Evolutionary conservation across 805 yeast genomes (phyloP).

Genomic region (Saturnispora silvae): DNA sequence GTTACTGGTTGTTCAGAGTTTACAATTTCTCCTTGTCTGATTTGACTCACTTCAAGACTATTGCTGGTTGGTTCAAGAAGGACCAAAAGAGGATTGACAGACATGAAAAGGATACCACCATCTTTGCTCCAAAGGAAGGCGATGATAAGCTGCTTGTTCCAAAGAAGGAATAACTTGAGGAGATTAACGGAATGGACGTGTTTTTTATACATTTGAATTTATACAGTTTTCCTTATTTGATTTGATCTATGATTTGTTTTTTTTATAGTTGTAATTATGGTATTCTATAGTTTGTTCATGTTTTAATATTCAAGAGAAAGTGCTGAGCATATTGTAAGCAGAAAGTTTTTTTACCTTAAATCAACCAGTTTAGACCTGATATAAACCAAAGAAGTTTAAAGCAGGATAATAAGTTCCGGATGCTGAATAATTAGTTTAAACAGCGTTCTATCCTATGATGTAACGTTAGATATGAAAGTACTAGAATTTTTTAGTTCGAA

Average conservation of each 20-base stretch:
- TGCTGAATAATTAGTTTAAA: no score
- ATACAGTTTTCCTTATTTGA: slow-evolving; percentile 1
- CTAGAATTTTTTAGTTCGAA: no score
- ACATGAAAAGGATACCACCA: slow-evolving; percentile 37
- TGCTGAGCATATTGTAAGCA: no score
- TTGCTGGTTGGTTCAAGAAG: slow-evolving; percentile 21
- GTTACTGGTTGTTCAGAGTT: slow-evolving; percentile 30
- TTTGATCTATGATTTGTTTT: no score
- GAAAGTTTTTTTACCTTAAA: no score
- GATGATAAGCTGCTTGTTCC: slow-evolving; percentile 28
- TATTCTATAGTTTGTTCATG: background rate
- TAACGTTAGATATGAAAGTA: no score
- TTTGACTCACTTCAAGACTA: slow-evolving; percentile 27
- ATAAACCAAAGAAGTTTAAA: no score
- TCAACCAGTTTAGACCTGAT: no score
- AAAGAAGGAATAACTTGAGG: slow-evolving; percentile 10
- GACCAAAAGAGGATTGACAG: slow-evolving; percentile 33
- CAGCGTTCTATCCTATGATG: no score
- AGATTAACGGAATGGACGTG: background rate
- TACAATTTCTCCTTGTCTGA: slow-evolving; percentile 25
- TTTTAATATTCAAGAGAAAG: background rate
- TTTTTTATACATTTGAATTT: background rate
- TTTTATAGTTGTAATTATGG: background rate
- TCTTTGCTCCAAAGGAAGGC: slow-evolving; percentile 30
- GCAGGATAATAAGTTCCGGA: no score